Conservation (phyloP, 2,329 filamentous ascomycete species). For the Drechslerella coelobrocha region DNA sequence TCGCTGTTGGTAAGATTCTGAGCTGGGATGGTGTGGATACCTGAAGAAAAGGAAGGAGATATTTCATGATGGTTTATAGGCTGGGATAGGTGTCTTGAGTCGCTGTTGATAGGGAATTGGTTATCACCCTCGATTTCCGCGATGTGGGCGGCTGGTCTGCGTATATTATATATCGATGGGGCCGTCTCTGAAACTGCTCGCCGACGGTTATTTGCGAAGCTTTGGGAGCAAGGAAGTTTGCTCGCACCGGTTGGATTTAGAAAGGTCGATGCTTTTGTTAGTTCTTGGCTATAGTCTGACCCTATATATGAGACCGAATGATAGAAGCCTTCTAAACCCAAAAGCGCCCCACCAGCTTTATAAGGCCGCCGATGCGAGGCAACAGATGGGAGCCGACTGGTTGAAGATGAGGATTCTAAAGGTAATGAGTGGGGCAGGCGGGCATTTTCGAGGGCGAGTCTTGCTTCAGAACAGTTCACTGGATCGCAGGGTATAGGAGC, state of each 20-base stretch:
- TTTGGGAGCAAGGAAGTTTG: conserved; percentile 6
- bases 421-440: conserved; percentile 20
- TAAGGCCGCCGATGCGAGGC: conserved; percentile 4
- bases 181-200: background rate
- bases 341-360: background rate
- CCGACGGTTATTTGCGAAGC: background rate
- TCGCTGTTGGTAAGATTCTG: conserved; percentile 2
- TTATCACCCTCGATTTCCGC: conserved; percentile 43
- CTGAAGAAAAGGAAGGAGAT: background rate
- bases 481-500: conserved; percentile 46
- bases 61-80: conserved; percentile 9
- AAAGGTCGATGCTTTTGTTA: background rate
- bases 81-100: background rate
- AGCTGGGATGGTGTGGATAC: background rate
- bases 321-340: background rate
- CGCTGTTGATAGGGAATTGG: conserved; percentile 8
- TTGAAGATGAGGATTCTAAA: background rate
- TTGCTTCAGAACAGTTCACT: conserved; percentile 24
- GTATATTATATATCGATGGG: background rate
- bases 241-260: background rate
- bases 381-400: background rate
- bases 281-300: background rate
- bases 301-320: background rate
- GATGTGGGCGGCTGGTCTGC: conserved; percentile 17
- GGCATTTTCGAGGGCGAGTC: conserved; percentile 36